These are phyloP conservation scores for Lactarius akahatsu DNA, from an alignment of 768 basidiomycete genomes.

Conservation along the genomic window DNA sequence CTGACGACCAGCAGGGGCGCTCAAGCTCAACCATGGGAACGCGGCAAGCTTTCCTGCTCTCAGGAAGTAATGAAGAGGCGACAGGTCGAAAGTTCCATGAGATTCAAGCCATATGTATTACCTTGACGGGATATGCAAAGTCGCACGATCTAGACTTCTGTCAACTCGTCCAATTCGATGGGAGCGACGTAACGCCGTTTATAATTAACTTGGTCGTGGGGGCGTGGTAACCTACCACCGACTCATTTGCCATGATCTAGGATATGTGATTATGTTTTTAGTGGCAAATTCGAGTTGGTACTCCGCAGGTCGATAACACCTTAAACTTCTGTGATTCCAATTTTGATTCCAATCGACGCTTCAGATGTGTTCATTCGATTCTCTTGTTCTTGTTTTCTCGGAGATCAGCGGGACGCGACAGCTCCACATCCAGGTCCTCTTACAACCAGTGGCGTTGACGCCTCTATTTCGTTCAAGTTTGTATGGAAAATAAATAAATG, in stretches of 20 bases:
- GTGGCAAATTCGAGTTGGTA: not conserved
- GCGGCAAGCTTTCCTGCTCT: constrained; percentile 9
- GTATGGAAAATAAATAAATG: not conserved
- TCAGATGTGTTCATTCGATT: not conserved
- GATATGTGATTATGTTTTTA: not conserved
- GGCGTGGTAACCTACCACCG: not conserved
- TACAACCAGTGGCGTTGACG: constrained; percentile 6
- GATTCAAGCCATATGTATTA: constrained; percentile 10
- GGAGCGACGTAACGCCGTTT: constrained; percentile 10
- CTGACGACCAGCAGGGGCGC: not conserved
- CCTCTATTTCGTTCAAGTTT: constrained; percentile 2
- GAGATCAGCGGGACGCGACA: constrained; percentile 8
- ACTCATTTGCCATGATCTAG: not conserved
- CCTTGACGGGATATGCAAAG: constrained; percentile 10
- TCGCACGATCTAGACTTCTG: constrained; percentile 8
- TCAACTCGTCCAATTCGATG: constrained; percentile 3
- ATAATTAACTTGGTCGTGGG: constrained; percentile 6
- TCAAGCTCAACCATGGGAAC: constrained; percentile 14
- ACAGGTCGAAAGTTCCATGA: constrained; percentile 18
- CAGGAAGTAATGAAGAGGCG: constrained; percentile 8
- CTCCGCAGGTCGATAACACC: constrained; percentile 9
- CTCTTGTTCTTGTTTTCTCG: not conserved
- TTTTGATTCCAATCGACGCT: constrained; percentile 2
- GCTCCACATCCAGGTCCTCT: constrained; percentile 1
- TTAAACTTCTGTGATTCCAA: no score